Conservation (phyloP, 306 rosid species). For the Cucurbita ficifolia region DNA sequence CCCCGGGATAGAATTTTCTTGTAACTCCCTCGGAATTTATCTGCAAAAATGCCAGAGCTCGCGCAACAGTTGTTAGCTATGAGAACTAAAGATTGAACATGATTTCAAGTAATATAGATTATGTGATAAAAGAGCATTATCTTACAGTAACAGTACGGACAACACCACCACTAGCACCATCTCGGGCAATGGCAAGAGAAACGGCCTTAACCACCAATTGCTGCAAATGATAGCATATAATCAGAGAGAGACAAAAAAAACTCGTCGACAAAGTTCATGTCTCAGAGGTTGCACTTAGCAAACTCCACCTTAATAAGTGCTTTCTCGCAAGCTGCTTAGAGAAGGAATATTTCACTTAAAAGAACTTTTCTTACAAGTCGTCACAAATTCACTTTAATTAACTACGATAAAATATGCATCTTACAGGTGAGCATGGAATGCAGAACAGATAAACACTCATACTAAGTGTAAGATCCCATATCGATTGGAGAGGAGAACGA, state of each 20-base stretch:
- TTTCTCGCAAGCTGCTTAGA: not conserved
- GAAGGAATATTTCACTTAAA: not conserved
- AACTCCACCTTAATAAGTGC: not conserved
- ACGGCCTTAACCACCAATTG: conserved; percentile 83
- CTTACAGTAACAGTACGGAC: conserved; percentile 89
- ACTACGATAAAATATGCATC: not conserved
- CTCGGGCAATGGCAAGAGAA: conserved; percentile 93
- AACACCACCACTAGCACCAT: conserved; percentile 98
- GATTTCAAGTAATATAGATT: not conserved
- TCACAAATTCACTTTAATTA: not conserved
- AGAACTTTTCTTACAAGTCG: not conserved
- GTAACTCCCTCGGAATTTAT: conserved; percentile 89
- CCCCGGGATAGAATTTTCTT: conserved; percentile 66
- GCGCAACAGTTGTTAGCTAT: not conserved
- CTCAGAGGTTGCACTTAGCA: not conserved
- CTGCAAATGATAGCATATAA: conserved; percentile 19
- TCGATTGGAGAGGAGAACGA: no score
- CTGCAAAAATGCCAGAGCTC: conserved; percentile 16
- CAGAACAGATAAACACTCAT: not conserved
- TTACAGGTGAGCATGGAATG: not conserved
- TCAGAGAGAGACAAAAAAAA: not conserved
- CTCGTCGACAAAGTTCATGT: conserved; percentile 4
- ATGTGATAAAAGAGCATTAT: not conserved
- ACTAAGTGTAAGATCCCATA: no score
- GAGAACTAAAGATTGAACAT: not conserved